Percentiles rank a stretch among this genome's conserved stretches.
These are phyloP conservation scores for Trichoderma sp. DNA, from an alignment of 2,329 filamentous ascomycete species.

Conservation along the genomic window DNA sequence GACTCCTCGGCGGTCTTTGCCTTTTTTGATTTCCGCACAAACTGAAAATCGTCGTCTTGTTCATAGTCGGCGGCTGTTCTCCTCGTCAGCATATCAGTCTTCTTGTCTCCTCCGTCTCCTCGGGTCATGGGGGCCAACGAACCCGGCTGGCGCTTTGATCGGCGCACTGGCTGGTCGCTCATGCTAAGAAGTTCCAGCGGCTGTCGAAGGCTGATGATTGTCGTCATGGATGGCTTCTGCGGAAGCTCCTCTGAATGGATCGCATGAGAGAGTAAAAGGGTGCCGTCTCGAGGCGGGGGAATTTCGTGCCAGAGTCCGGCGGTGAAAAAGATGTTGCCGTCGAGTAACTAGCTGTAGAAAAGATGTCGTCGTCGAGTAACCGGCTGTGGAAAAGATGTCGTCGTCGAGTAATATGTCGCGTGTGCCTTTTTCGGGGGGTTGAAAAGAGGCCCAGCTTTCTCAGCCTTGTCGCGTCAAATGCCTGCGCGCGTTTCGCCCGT, in stretches of 20 bases:
- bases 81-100: slow-evolving; percentile 22
- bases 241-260: slow-evolving; percentile 21
- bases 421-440: neutral
- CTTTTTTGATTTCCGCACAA: slow-evolving; percentile 65
- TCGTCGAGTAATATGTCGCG: slow-evolving; percentile 17
- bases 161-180: slow-evolving; percentile 61
- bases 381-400: neutral
- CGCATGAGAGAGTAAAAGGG: slow-evolving; percentile 25
- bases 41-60: slow-evolving; percentile 74
- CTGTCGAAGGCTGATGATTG: slow-evolving; percentile 61
- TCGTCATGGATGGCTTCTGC: slow-evolving; percentile 63
- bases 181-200: slow-evolving; percentile 67
- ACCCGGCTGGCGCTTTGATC: slow-evolving; percentile 63
- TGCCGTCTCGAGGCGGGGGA: neutral
- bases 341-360: neutral
- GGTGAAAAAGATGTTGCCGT: neutral
- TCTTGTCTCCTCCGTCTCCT: neutral
- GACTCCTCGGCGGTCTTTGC: slow-evolving; percentile 57
- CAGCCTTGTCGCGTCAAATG: slow-evolving; percentile 18
- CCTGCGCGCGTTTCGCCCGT: slow-evolving; percentile 12
- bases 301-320: slow-evolving; percentile 19
- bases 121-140: slow-evolving; percentile 33
- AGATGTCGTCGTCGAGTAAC: neutral
- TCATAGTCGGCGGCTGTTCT: slow-evolving; percentile 54
- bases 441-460: neutral